Base-by-base conservation (phyloP, 345 rosid genomes). In the Pistacia integerrima region DNA sequence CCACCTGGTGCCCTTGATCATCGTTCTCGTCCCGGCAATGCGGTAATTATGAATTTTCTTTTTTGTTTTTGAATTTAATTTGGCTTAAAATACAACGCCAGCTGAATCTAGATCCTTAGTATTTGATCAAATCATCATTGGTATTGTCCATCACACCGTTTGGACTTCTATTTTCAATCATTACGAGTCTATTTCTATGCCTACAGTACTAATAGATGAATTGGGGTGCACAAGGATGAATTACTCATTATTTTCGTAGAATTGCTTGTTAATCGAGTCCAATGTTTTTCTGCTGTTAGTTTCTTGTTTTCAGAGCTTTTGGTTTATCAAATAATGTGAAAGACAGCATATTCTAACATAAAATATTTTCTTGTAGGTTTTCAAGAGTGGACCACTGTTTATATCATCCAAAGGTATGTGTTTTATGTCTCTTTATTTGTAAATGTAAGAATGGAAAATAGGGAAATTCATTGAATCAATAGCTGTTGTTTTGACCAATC, bases 321-420 rank as follows among this genome's bases (percentile, higher is more conserved):
- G 25, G 49, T 60, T 22, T 64, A 48, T 69, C n/a, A 2, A 22
- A 33, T 38, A 51, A 35, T 12, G 55, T 48, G 75, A 51, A 75
- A 66, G 69, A 11, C 22, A 11, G 36, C 18, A 16, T 13, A 54
- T 60, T 61, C 55, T 66, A 25, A 64, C 41, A 28, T 56, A 17
- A 58, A 67, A 8, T 22, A 25, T 69, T 73, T 62, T 64, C 73
- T 80, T 82, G 86, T 89, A 93, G 98, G 85, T 93, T 70, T 89
- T 93, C 83, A 93, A 89, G 88, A 93, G 93, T 46, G 98, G 98
- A 63, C 90, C 97, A 6, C 84, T 93, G 48, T 93, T 87, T 79
- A 74, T 92, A 83, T 92, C 94, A 63, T 91, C 98, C 65, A 93
- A 90, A 90, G 98, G 98, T 90, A 77, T 72, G 79, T 69, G 75